A percentile compares a stretch with the other conserved stretches of the same genome.
These are phyloP conservation scores for Penicillium tannophilum DNA, from an alignment of 495 filamentous ascomycete species.

Conservation along the genomic window DNA sequence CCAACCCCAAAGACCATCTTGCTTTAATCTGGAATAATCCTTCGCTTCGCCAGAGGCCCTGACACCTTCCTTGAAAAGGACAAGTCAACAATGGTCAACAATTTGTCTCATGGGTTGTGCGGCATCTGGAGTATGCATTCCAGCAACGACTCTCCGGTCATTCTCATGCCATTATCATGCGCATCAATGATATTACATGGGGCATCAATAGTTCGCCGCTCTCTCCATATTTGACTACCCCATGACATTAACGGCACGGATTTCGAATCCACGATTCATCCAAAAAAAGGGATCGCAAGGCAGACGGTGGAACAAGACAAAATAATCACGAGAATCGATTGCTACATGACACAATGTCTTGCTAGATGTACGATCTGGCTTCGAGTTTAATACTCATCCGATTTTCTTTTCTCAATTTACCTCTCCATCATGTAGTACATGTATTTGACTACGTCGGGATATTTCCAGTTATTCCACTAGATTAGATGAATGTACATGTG, in stretches of 20 bases:
- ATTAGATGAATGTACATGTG: background rate
- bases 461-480: background rate
- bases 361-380: background rate
- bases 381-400: background rate
- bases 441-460: background rate
- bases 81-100: background rate
- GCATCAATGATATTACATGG: background rate
- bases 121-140: background rate
- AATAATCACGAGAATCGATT: background rate
- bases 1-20: background rate
- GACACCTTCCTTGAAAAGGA: background rate
- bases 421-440: background rate
- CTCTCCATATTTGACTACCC: background rate
- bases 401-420: background rate
- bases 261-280: background rate
- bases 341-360: background rate
- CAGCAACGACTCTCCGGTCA: background rate
- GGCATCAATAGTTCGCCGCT: background rate
- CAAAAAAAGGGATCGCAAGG: background rate
- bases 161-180: background rate
- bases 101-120: background rate
- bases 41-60: background rate
- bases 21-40: background rate
- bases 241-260: background rate
- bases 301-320: background rate